phyloP scores from a whole-genome alignment of 164 flowering plant genomes.

The Vitis rupestris region DNA sequence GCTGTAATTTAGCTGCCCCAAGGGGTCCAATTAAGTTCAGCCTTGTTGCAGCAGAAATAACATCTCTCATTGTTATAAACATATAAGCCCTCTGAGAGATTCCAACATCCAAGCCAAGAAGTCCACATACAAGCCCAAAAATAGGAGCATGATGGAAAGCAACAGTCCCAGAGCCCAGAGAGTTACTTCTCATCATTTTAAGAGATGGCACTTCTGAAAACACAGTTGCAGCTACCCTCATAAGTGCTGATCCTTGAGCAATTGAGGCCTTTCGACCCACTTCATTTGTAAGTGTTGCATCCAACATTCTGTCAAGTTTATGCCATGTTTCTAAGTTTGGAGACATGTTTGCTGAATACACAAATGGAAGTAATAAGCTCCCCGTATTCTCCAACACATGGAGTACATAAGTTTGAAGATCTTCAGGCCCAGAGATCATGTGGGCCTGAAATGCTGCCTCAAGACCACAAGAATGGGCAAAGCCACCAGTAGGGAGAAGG shows the following conservation, averaged over 20 bases:
- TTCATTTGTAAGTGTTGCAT: conserved; percentile 86
- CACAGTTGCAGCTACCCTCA: conserved; percentile 76
- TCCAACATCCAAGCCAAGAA: conserved; percentile 60
- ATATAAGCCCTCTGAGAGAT: conserved; percentile 76
- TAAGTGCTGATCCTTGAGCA: conserved; percentile 87
- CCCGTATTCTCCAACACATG: conserved; percentile 80
- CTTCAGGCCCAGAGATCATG: conserved; percentile 47
- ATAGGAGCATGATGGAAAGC: conserved; percentile 89
- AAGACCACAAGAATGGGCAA: conserved; percentile 91
- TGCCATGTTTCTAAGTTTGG: conserved; percentile 65
- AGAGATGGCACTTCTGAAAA: conserved; percentile 65
- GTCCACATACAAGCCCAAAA: conserved; percentile 83
- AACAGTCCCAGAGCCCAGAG: conserved; percentile 34
- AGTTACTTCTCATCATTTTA: conserved; percentile 58
- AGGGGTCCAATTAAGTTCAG: conserved; percentile 86
- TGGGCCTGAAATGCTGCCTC: conserved; percentile 86
- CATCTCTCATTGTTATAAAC: conserved; percentile 90
- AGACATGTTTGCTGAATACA: conserved; percentile 45
- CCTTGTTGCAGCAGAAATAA: conserved; percentile 92
- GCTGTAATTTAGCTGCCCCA: conserved; percentile 86
- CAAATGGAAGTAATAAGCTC: conserved; percentile 88
- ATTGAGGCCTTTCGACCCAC: conserved; percentile 73
- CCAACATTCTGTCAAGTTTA: conserved; percentile 47
- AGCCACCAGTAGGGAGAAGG: conserved; percentile 93
- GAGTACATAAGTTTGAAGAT: conserved; percentile 48